Evolutionary conservation across 106 monocot species (phyloP), one percentile per base, ranked within the genome.

Genomic region (Ottelia alismoides): DNA sequence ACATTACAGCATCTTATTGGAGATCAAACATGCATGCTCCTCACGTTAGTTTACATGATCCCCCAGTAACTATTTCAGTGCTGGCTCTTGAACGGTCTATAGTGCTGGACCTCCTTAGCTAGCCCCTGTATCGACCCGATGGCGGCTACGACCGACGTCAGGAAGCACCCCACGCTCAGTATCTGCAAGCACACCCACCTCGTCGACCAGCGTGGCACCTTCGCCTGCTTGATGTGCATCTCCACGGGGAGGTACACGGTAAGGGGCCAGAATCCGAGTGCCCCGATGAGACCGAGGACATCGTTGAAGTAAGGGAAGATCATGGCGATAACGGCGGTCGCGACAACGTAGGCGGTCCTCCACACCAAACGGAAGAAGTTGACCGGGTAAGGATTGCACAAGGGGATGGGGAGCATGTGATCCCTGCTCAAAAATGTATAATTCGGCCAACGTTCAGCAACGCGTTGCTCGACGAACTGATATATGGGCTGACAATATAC

Each of bases 271-370:
- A 60, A 69, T 12, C 57, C 23, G 21, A 61, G 22, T 22, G 68
- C 68, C 11, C 68, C 68, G 22, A 69, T 31, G 20, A 69, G 28
- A 0, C 60, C 68, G 24, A 69, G 18, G 50, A 69, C 25, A 30
- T 62, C 62, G 24, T 71, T 66, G 76, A 76, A 76, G 59, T 70
- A 70, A 2, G 61, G 76, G 47, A 76, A 56, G 54, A 66, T 49
- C 61, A 77, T 67, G 40, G 71, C 65, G 10, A 77, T 26, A 0
- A 67, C 14, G 1, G 71, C 49, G 16, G 71, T 77, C 0, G 67
- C 9, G 14, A 53, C 14, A 3, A 76, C 76, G 27, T 62, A 71
- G 0, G 17, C 25, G 1, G 67, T 67, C 28, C 77, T 58, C 72
- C 71, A 77, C 1, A 66, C 32, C 20, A 62, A 0, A 26, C 70